Base-by-base conservation (phyloP, 2,329 filamentous ascomycete species). In the Alternaria brassicicola region DNA sequence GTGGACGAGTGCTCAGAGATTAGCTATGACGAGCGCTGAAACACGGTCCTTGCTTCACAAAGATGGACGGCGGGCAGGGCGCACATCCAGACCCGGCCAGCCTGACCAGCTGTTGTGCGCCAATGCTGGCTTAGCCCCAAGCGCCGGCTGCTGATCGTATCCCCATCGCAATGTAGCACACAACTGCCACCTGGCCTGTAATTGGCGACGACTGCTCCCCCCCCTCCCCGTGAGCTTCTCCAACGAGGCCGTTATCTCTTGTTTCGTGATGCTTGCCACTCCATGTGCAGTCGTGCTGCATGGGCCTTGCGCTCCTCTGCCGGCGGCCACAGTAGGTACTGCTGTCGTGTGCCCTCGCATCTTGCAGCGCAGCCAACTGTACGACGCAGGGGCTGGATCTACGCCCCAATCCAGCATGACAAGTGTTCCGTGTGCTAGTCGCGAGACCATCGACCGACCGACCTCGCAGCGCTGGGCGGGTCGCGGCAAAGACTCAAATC, bases 371-470 rank as follows among this genome's bases (percentile, higher is more conserved):
- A 39, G 54, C 43, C 54, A 52, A n/a, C 31, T 28, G 66, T 62
- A 52, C 61, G 55, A 57, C 55, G 64, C 67, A 74, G 71, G 70
- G 68, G 67, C 62, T 45, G 25, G 2, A 38, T 60, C 55, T 59
- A 55, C 59, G 52, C 64, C 69, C 69, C 65, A 55, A 68, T 65
- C 39, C 54, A 65, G 63, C 66, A 64, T 66, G 64, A 64, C 65
- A 70, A 59, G 61, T 64, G 71, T 74, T 73, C 71, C 71, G 69
- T 55, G 39, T 62, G 53, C 47, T 69, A 63, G 68, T 69, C 68
- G 66, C 19, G 62, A 57, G 56, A 52, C 49, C 19, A 54, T 59
- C 61, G 50, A 66, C 64, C 65, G 57, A 65, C 59, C 60, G 61
- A 58, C 57, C 38, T 46, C n/a, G 26, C 62, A 67, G 65, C 54